Conservation (phyloP, 148 eudicot genomes). For the Rhododendron simsii region DNA sequence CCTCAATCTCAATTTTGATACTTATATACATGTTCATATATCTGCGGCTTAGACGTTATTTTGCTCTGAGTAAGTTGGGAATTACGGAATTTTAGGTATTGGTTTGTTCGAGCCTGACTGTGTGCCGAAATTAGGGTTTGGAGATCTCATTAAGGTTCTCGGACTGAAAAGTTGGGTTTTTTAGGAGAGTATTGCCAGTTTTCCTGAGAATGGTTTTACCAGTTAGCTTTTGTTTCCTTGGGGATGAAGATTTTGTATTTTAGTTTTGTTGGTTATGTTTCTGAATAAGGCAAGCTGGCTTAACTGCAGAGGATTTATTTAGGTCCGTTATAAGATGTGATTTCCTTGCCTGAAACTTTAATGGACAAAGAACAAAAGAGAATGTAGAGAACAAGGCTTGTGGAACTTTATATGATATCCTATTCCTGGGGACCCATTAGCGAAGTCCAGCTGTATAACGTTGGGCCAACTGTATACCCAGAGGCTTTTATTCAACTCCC, state of each 20-base stretch:
- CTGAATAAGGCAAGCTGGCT: not conserved
- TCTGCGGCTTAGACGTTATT: not conserved
- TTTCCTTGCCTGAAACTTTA: not conserved
- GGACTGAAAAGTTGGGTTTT: not conserved
- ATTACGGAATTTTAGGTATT: not conserved
- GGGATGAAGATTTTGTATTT: not conserved
- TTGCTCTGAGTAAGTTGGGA: not conserved
- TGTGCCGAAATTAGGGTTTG: not conserved
- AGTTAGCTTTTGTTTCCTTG: not conserved
- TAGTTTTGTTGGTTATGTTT: not conserved
- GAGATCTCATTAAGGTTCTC: conserved; percentile 1
- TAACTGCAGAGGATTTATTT: not conserved
- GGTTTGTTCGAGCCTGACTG: not conserved
- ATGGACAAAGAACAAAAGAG: not conserved
- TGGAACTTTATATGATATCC: not conserved
- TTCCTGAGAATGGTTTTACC: not conserved
- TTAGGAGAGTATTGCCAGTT: not conserved
- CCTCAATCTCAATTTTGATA: not conserved
- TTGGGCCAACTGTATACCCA: not conserved
- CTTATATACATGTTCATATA: not conserved
- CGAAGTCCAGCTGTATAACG: not conserved
- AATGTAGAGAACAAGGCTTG: not conserved
- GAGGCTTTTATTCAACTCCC: not conserved
- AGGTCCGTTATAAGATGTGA: not conserved
- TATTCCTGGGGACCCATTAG: not conserved